Percentiles rank a stretch among this genome's conserved stretches.
These are phyloP conservation scores for Beverwykella pulmonaria DNA, from an alignment of 495 filamentous ascomycete genomes.

Conservation along the genomic window DNA sequence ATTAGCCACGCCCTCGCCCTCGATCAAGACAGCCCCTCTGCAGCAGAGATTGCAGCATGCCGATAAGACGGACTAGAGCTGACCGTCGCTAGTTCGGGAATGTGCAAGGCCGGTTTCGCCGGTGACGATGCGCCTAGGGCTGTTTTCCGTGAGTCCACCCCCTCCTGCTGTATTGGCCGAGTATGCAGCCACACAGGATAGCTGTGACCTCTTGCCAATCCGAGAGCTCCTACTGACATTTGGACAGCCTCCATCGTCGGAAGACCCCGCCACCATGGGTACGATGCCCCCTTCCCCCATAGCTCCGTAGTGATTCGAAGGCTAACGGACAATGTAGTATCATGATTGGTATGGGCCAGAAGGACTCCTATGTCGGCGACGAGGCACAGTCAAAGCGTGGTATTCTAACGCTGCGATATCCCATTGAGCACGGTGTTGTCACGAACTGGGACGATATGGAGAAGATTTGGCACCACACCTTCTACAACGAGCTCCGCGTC, in stretches of 20 bases:
- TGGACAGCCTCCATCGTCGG: slow-evolving; percentile 92
- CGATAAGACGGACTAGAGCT: slow-evolving; percentile 31
- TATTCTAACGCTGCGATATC: slow-evolving; percentile 98
- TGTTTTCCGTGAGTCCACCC: slow-evolving; percentile 93
- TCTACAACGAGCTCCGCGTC: slow-evolving; percentile 99
- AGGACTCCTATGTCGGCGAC: slow-evolving; percentile 99
- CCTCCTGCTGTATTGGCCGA: not conserved
- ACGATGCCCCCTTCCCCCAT: slow-evolving; percentile 51
- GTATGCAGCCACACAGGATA: not conserved
- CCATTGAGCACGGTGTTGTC: slow-evolving; percentile 99
- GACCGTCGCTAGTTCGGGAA: slow-evolving; percentile 79
- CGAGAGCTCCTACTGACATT: slow-evolving; percentile 37
- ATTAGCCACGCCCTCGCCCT: slow-evolving; percentile 24
- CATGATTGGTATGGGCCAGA: slow-evolving; percentile 99
- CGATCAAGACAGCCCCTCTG: slow-evolving; percentile 4
- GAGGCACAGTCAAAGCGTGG: slow-evolving; percentile 99
- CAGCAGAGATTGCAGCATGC: slow-evolving; percentile 16
- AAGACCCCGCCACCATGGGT: slow-evolving; percentile 99
- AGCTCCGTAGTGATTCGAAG: not conserved
- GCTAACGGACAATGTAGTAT: slow-evolving; percentile 64
- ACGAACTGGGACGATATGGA: slow-evolving; percentile 99
- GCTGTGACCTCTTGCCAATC: not conserved
- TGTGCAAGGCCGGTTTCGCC: slow-evolving; percentile 99
- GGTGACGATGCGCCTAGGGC: slow-evolving; percentile 99
- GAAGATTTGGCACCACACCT: slow-evolving; percentile 99